Evolutionary conservation across 306 rosid species (phyloP), one percentile per base, ranked within the genome.

Genomic region (Cyclanthera cordifolia): DNA sequence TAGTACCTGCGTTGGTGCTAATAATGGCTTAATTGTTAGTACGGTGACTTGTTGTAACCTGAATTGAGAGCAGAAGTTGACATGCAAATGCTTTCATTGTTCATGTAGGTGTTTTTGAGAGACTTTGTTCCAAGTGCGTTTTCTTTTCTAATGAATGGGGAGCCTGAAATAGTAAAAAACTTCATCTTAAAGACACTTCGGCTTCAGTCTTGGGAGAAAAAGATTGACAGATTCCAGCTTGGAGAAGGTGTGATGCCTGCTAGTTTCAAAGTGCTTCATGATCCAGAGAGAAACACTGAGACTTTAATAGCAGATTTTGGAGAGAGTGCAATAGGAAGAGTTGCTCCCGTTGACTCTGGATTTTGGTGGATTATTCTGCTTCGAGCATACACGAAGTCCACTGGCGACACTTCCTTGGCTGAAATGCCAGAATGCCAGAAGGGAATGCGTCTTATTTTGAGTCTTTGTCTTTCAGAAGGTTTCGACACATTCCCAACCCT

Each of bases 161-260:
- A 87, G 76, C 84, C 96, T 3, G 95, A 88, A 20, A 85, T 91
- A 50, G 96, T 91, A 13, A 88, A 80, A 46, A 91, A 85, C 45
- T 88, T 91, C 49, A 53, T 91, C 72, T 53, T 85, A 49, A 91
- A 91, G 91, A 91, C 96, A 23, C 90, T 88, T 49, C 91, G 95
- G 45, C 87, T 91, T 79, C 97, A 91, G 71, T 87, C 95, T 4
- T 87, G 95, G 96, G 96, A 92, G 87, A 92, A 92, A 82, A 89
- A 80, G 79, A 81, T 92, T 69, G 93, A 89, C 67, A 78, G 92
- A 74, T 92, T 92, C 75, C 90, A 82, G 2, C 88, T 89, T 47
- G 97, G 90, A 69, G 97, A 87, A 87, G 95, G 97, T 51, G 97
- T 92, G 14, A 92, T 89, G 97, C 97, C 96, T 24, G 97, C 97